Conservation (phyloP, 768 basidiomycete genomes). For the Auriculariales sp. region DNA sequence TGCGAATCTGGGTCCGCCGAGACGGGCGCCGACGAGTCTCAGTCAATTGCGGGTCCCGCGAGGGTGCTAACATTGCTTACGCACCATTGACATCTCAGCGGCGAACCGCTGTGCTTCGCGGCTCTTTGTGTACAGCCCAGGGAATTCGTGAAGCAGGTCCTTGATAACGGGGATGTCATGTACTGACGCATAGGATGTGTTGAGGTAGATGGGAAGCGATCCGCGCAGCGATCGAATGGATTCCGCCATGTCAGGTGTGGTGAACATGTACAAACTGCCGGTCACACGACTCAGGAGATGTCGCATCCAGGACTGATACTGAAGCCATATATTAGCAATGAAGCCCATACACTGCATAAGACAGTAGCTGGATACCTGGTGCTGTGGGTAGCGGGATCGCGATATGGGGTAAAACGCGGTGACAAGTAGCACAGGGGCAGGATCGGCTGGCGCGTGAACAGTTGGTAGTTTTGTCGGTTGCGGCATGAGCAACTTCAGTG, state of each 20-base stretch:
- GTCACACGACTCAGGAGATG: slow-evolving; percentile 28
- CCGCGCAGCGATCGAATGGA: slow-evolving; percentile 20
- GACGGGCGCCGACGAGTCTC: too few relatives aligned
- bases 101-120: slow-evolving; percentile 27
- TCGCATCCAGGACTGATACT: slow-evolving; percentile 30
- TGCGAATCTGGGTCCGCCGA: slow-evolving; percentile 20
- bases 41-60: background rate
- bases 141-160: slow-evolving; percentile 20
- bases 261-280: slow-evolving; percentile 40
- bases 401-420: slow-evolving; percentile 38
- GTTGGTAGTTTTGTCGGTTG: background rate
- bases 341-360: background rate
- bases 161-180: slow-evolving; percentile 33
- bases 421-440: slow-evolving; percentile 27
- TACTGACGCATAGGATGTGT: slow-evolving; percentile 30
- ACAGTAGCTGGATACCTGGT: slow-evolving; percentile 5
- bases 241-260: slow-evolving; percentile 24
- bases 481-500: background rate
- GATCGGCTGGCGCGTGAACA: background rate
- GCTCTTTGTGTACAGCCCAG: slow-evolving; percentile 28
- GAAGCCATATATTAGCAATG: slow-evolving; percentile 5
- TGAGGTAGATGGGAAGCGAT: slow-evolving; percentile 23
- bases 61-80: background rate
- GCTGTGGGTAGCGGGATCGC: slow-evolving; percentile 31
- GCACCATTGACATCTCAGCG: slow-evolving; percentile 35